Evolutionary conservation across 192 early-diverging fungal species (phyloP), one percentile per base, ranked within the genome.

Genomic region (Backusella tarrabulga): DNA sequence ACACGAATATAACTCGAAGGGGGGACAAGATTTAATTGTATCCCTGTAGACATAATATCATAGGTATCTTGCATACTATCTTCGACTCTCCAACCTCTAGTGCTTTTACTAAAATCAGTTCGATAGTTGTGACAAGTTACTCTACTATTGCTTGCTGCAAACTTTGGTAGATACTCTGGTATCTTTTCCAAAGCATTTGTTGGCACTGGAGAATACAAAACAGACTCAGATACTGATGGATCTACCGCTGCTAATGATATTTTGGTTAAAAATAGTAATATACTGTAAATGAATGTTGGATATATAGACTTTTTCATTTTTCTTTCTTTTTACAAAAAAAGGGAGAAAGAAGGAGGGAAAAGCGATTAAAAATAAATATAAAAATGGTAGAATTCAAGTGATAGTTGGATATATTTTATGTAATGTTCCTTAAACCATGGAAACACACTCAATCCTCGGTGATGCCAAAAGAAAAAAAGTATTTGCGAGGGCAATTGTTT

Each of bases 11-110:
- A 75, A 34, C 35, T 68, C 17, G 44, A 23, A 38, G 74, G 74
- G 6, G 66, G 66, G 9, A 75, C 12, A 29, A 75, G 32, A 5
- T 67, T 66, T 34, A 75, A 8, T 44, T 35, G 34, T 8, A 75
- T 32, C 4, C 66, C 74, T 41, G 21, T 23, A 15, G 35, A 14
- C 32, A 19, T 19, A 5, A 75, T 68, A 15, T 75, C 74, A 42
- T 68, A 75, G 14, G 74, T 75, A 75, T 75, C 74, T 5, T 67
- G 35, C 56, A 67, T 75, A 41, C 26, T 44, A 46, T 67, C 46
- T 29, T 75, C 60, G 1, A 67, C 60, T 32, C 26, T 34, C 74
- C 74, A 75, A 6, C 74, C 74, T 67, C 38, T 40, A 12, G 41
- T 44, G 36, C 35, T 46, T 19, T n/a, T 42, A 42, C 15, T 46